Conservation (phyloP, 495 filamentous ascomycete genomes). For the Xylaria bambusicola region DNA sequence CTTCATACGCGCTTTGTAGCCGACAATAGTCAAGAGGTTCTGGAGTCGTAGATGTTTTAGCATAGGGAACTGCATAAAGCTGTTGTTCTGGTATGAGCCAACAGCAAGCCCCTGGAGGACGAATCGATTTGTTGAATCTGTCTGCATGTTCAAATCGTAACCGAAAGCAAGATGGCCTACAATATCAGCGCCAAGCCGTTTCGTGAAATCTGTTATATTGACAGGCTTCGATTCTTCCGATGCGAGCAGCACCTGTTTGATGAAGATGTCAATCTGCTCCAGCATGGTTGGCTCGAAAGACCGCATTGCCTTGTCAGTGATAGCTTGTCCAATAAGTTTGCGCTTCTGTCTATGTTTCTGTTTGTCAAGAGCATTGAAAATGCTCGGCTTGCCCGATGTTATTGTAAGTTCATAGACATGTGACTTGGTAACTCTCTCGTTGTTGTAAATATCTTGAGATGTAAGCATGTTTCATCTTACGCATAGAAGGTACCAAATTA, state of each 20-base stretch:
- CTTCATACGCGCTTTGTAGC: not conserved
- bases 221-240: conserved; percentile 19
- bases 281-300: conserved; percentile 28
- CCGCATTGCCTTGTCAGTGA: conserved; percentile 19
- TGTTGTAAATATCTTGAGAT: conserved; percentile 46
- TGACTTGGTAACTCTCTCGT: conserved; percentile 47
- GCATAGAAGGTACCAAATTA: conserved; percentile 18
- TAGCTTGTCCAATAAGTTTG: conserved; percentile 21
- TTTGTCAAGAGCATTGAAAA: conserved; percentile 17
- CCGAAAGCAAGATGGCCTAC: conserved; percentile 27
- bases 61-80: conserved; percentile 21
- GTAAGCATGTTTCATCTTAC: conserved; percentile 23
- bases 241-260: conserved; percentile 26
- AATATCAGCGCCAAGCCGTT: conserved; percentile 20
- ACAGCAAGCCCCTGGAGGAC: not conserved
- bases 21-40: not conserved
- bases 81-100: conserved; percentile 13
- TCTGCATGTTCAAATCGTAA: conserved; percentile 20
- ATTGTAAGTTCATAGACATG: conserved; percentile 19
- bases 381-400: not conserved
- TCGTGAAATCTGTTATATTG: conserved; percentile 17
- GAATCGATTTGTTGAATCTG: conserved; percentile 16
- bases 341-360: conserved; percentile 15
- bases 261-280: conserved; percentile 24
- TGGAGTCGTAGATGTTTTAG: conserved; percentile 9